A percentile compares a stretch with the other conserved stretches of the same genome.
phyloP scores from a whole-genome alignment of 1,139 yeast species.

The Yamadazyma diospyri region DNA sequence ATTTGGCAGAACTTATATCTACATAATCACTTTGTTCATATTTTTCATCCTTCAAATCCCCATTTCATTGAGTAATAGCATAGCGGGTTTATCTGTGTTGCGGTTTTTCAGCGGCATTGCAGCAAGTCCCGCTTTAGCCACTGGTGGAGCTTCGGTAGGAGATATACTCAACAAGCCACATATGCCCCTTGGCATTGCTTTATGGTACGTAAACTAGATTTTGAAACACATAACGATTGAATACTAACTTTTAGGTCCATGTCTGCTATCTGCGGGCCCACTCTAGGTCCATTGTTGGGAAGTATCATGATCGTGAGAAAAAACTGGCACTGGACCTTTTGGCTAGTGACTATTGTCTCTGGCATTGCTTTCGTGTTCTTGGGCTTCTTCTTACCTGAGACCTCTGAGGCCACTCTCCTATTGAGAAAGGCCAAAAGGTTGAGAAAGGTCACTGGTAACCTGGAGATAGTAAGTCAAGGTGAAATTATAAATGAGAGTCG shows the following conservation, averaged over 20 bases:
- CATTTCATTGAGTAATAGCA: constrained; percentile 26
- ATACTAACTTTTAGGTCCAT: too few relatives aligned
- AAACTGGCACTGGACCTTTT: constrained; percentile 37
- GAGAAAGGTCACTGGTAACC: constrained; percentile 33
- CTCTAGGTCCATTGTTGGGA: constrained; percentile 37
- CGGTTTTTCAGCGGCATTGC: constrained; percentile 32
- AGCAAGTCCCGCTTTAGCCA: constrained; percentile 32
- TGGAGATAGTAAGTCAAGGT: constrained; percentile 26
- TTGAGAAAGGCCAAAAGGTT: constrained; percentile 34
- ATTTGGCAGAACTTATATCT: constrained; percentile 50
- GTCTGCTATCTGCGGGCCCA: constrained; percentile 35
- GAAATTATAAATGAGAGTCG: constrained; percentile 22
- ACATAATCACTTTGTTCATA: constrained; percentile 27
- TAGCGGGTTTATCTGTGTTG: constrained; percentile 28
- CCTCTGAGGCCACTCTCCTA: constrained; percentile 31
- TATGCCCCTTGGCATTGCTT: constrained; percentile 30
- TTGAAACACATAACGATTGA: too few relatives aligned
- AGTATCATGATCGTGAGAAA: constrained; percentile 18
- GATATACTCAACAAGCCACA: constrained; percentile 26
- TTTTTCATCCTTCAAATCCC: constrained; percentile 34
- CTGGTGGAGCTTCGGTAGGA: constrained; percentile 33
- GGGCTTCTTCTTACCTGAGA: constrained; percentile 32
- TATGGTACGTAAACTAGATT: too few relatives aligned
- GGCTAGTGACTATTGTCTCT: constrained; percentile 33
- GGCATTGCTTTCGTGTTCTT: constrained; percentile 25